Evolutionary conservation across 2,329 filamentous ascomycete species (phyloP), one percentile per base, ranked within the genome.

Genomic region (Penicillium sp.): DNA sequence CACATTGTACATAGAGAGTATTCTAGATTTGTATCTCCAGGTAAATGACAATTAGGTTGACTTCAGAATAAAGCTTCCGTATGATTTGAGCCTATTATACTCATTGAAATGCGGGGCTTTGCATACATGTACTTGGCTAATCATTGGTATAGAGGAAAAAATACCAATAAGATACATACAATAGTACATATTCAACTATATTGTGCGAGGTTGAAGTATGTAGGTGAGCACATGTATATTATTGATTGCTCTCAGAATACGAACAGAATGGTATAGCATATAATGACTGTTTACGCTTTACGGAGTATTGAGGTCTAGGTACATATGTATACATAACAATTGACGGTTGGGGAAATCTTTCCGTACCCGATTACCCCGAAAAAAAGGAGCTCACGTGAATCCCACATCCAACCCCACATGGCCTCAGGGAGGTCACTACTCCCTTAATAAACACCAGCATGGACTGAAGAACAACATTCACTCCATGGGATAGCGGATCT

Each of bases 381-480:
- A 49, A 49, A 49, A 18, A 37, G 45, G 46, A 26, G 49, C 49
- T 53, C 50, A 53, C 50, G 50, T 53, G 50, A 53, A 53, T 53
- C 16, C 24, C 50, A 18, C 32, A 39, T 53, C n/a, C 18, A 39
- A 39, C 50, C 50, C 50, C 50, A 53, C 50, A 24, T 34, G 29
- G 26, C 7, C 26, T 2, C 24, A 24, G 24, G 50, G 31, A 54
- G 38, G n/a, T 6, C 44, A 46, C 43, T 42, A 3, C 45, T 55
- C 45, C 52, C 46, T 44, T 44, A 1, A 14, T 18, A 26, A 51
- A 39, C 35, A 42, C 26, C 22, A 45, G 5, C 8, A 51, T 51
- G 49, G 38, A 44, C 39, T 45, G 11, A 51, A 45, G 20, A 26
- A 51, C 48, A 22, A 34, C 20, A 32, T 9, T 35, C 29, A 31